Evolutionary conservation across 2,329 filamentous ascomycete genomes (phyloP).

Genomic region (Blastomyces gilchristii): DNA sequence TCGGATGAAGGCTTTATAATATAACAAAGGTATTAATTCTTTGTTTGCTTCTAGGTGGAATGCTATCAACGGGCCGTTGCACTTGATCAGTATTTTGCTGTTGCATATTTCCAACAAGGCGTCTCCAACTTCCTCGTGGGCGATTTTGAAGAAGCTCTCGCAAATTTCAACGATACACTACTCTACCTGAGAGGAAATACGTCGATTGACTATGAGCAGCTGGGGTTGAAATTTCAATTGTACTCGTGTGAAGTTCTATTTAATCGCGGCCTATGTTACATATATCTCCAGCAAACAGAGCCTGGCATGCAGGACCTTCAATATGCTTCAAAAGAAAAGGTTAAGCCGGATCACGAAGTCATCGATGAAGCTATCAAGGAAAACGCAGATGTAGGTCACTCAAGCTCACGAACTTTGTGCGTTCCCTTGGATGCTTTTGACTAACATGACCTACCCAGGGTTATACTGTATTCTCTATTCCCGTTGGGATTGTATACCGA

Average conservation of each 20-base stretch:
- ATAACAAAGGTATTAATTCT: constrained; percentile 3
- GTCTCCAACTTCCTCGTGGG: constrained; percentile 96
- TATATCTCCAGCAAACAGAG: constrained; percentile 87
- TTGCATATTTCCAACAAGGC: constrained; percentile 96
- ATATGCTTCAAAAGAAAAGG: constrained; percentile 90
- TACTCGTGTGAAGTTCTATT: constrained; percentile 97
- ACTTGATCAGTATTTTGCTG: constrained; percentile 88
- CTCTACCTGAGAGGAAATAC: constrained; percentile 91
- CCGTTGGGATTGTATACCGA: constrained; percentile 86
- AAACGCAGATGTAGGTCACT: constrained; percentile 64
- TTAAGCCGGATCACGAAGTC: constrained; percentile 90
- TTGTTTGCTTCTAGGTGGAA: constrained; percentile 57
- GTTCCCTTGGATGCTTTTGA: background rate
- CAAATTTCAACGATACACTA: constrained; percentile 97
- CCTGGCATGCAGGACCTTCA: constrained; percentile 82
- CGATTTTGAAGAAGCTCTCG: constrained; percentile 92
- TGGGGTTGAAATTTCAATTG: constrained; percentile 89
- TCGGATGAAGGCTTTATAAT: background rate
- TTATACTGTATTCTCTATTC: constrained; percentile 97
- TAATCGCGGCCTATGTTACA: constrained; percentile 93
- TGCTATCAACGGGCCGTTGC: constrained; percentile 86
- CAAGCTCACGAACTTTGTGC: background rate
- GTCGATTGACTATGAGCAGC: constrained; percentile 93
- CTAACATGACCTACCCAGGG: constrained; percentile 46
- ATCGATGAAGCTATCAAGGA: constrained; percentile 95